phyloP scores from a whole-genome alignment of 148 eudicot genomes.

The Vaccinium darrowii region DNA sequence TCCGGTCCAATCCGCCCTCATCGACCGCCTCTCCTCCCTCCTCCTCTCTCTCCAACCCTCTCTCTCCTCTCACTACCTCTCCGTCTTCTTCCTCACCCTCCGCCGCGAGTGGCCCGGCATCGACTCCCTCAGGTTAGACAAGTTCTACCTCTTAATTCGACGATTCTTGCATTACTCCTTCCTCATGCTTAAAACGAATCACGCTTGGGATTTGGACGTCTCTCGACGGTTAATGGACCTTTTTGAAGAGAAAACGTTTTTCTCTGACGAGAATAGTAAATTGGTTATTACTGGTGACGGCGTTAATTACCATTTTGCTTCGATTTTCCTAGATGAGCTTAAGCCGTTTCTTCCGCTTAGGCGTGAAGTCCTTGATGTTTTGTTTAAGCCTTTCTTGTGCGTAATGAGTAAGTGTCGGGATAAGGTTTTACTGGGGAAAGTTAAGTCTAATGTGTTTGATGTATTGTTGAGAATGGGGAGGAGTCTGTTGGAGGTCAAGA shows the following conservation, averaged over 20 bases:
- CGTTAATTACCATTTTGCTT: conserved; percentile 74
- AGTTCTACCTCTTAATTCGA: conserved; percentile 75
- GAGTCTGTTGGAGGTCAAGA: conserved; percentile 46
- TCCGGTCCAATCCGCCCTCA: conserved; percentile 53
- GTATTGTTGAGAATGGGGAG: conserved; percentile 55
- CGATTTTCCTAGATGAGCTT: conserved; percentile 70
- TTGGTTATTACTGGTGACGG: conserved; percentile 52
- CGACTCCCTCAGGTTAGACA: conserved; percentile 77
- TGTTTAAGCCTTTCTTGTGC: conserved; percentile 54
- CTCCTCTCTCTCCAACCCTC: conserved; percentile 36
- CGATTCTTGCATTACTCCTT: conserved; percentile 54
- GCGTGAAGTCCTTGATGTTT: conserved; percentile 44
- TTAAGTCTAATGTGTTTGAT: conserved; percentile 61
- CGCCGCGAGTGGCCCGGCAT: conserved; percentile 90
- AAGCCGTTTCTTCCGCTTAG: conserved; percentile 58
- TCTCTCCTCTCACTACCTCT: conserved; percentile 52
- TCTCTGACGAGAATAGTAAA: conserved; percentile 35
- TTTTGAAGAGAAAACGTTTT: conserved; percentile 50
- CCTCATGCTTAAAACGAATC: conserved; percentile 39
- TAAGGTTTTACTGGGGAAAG: conserved; percentile 67
- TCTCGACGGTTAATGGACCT: conserved; percentile 34
- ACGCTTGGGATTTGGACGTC: conserved; percentile 57
- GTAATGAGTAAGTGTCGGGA: conserved; percentile 51
- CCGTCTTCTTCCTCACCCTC: conserved; percentile 54
- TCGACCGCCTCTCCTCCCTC: conserved; percentile 46